Evolutionary conservation across 139 green algal species (phyloP).

Genomic region (Haematococcus sp.): DNA sequence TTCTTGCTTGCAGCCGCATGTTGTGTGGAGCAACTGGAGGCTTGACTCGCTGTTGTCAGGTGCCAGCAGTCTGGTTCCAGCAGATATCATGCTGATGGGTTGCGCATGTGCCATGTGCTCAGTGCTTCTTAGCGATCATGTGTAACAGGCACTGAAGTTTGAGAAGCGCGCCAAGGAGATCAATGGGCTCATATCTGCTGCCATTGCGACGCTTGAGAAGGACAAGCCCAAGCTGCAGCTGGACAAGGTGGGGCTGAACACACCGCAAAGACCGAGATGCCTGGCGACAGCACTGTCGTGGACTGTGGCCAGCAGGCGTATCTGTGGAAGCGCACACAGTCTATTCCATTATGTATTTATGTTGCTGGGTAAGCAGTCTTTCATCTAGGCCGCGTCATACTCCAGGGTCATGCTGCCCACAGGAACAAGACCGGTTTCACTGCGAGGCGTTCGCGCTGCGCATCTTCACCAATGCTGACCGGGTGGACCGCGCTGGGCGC

Average conservation of each 20-base stretch:
- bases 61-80: no score
- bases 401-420: no score
- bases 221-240: constrained; percentile 41
- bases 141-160: constrained; percentile 67
- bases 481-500: constrained; percentile 58
- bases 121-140: background rate
- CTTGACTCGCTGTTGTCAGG: no score
- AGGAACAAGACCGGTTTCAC: constrained; percentile 19
- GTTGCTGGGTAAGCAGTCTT: no score
- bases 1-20: background rate
- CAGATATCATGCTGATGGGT: no score
- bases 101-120: no score
- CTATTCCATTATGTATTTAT: no score
- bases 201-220: constrained; percentile 51
- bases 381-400: no score
- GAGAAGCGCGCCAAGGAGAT: constrained; percentile 58
- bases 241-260: background rate
- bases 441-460: constrained; percentile 76
- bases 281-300: constrained; percentile 1
- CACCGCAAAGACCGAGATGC: no score
- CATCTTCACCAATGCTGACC: constrained; percentile 59
- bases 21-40: no score
- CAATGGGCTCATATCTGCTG: constrained; percentile 49
- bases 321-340: no score
- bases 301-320: no score